phyloP scores from a whole-genome alignment of 1,139 yeast genomes.

The Yamadazyma sp. region DNA sequence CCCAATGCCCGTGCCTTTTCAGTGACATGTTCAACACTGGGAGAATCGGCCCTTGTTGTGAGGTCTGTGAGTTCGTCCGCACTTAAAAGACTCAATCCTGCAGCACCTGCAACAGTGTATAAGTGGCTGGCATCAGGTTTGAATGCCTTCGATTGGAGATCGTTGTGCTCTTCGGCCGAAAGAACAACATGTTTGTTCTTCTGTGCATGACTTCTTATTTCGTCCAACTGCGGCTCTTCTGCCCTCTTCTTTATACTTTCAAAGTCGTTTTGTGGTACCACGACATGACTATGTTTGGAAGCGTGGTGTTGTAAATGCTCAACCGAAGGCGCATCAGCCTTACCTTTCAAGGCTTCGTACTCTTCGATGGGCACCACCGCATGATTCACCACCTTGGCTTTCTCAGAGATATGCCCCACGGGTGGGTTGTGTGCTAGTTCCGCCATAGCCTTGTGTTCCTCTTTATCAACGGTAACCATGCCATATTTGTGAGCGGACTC shows the following conservation, averaged over 20 bases:
- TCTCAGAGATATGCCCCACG: slow-evolving; percentile 24
- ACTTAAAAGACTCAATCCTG: slow-evolving; percentile 24
- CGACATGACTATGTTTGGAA: slow-evolving; percentile 12
- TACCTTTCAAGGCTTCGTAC: slow-evolving; percentile 8
- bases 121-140: slow-evolving; percentile 29
- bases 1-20: slow-evolving; percentile 15
- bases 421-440: slow-evolving; percentile 23
- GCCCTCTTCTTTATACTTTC: slow-evolving; percentile 10
- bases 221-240: slow-evolving; percentile 21
- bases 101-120: slow-evolving; percentile 18
- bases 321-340: slow-evolving; percentile 20
- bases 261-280: slow-evolving; percentile 15
- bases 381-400: slow-evolving; percentile 20
- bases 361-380: slow-evolving; percentile 10
- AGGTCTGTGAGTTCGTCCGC: slow-evolving; percentile 18
- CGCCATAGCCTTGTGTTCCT: slow-evolving; percentile 17
- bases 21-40: slow-evolving; percentile 20
- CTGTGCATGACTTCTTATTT: slow-evolving; percentile 20
- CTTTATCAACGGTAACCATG: slow-evolving; percentile 14
- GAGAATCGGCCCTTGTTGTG: slow-evolving; percentile 21
- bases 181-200: slow-evolving; percentile 12
- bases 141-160: slow-evolving; percentile 15
- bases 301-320: slow-evolving; percentile 23
- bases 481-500: slow-evolving; percentile 14
- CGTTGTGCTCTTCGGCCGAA: slow-evolving; percentile 11